Conservation (phyloP, 192 early-diverging fungal species). For the Coemansia aciculifera region DNA sequence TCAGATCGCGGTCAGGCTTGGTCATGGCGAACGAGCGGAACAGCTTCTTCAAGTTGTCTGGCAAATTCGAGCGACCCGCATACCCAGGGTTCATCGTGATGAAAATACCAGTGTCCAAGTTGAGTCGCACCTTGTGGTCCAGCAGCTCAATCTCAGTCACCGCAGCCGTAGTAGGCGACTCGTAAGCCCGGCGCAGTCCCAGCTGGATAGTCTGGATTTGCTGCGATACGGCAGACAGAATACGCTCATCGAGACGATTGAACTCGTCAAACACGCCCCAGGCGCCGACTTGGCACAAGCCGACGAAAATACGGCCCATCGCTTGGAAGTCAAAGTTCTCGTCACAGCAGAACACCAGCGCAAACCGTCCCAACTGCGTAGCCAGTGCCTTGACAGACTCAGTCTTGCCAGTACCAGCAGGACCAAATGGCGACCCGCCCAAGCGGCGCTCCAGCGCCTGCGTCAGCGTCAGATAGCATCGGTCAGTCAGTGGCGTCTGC, state of each 20-base stretch:
- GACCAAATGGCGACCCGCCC: constrained; percentile 98
- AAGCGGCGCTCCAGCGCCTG: constrained; percentile 91
- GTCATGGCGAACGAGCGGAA: constrained; percentile 99
- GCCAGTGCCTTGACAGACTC: constrained; percentile 98
- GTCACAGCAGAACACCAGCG: constrained; percentile 99
- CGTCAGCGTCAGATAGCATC: constrained; percentile 97
- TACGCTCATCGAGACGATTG: constrained; percentile 97
- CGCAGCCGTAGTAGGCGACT: constrained; percentile 9
- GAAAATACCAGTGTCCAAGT: constrained; percentile 92
- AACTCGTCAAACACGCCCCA: constrained; percentile 99
- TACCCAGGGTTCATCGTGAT: constrained; percentile 99
- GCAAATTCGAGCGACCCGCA: constrained; percentile 95
- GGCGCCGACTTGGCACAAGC: constrained; percentile 97
- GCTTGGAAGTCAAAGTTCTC: constrained; percentile 99
- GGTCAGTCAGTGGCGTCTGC: constrained; percentile 98
- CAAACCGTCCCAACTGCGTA: constrained; percentile 91
- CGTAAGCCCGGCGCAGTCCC: constrained; percentile 66
- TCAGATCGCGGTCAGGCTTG: constrained; percentile 93
- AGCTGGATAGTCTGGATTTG: constrained; percentile 99
- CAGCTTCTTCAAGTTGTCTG: constrained; percentile 98
- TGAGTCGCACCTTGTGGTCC: constrained; percentile 81
- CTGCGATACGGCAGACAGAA: constrained; percentile 97
- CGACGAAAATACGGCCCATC: constrained; percentile 99
- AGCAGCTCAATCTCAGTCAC: constrained; percentile 89
- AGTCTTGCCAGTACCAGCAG: constrained; percentile 99